These are phyloP conservation scores for Omphalotus olearius DNA, from an alignment of 1,284 basidiomycete species.

Conservation along the genomic window DNA sequence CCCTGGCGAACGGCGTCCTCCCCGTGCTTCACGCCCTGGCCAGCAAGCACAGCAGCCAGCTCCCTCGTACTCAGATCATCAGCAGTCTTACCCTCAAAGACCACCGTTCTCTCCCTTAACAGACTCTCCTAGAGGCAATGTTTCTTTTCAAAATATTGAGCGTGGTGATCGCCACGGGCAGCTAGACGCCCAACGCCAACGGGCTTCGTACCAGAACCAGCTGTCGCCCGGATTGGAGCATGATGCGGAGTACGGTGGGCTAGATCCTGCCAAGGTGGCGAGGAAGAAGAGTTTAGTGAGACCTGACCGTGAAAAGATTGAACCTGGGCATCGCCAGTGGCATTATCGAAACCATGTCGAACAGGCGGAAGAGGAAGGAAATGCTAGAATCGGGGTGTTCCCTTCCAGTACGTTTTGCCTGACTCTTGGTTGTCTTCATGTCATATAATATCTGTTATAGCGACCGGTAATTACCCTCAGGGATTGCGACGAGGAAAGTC, in stretches of 20 bases:
- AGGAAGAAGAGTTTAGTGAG: slow-evolving; percentile 94
- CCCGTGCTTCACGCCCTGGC: slow-evolving; percentile 13
- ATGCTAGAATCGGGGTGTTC: slow-evolving; percentile 59
- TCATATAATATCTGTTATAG: slow-evolving; percentile 29
- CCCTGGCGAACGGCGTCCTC: slow-evolving; percentile 13
- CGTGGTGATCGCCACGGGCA: slow-evolving; percentile 58
- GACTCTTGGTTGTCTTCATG: neutral
- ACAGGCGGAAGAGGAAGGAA: slow-evolving; percentile 68
- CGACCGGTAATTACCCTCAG: slow-evolving; percentile 82
- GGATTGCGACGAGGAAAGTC: slow-evolving; percentile 81
- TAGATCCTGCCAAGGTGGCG: slow-evolving; percentile 38
- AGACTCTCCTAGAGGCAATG: slow-evolving; percentile 37
- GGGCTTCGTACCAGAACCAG: slow-evolving; percentile 48
- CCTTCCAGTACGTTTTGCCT: slow-evolving; percentile 70
- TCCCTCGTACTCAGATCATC: slow-evolving; percentile 25
- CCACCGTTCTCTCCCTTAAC: slow-evolving; percentile 22
- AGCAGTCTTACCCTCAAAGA: slow-evolving; percentile 19
- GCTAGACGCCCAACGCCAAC: slow-evolving; percentile 49
- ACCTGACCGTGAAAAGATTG: slow-evolving; percentile 96
- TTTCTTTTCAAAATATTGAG: slow-evolving; percentile 67
- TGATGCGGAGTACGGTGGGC: slow-evolving; percentile 46
- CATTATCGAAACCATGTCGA: slow-evolving; percentile 92
- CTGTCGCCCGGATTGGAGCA: slow-evolving; percentile 33
- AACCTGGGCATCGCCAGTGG: slow-evolving; percentile 92
- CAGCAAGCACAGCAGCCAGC: slow-evolving; percentile 20